These are phyloP conservation scores for Prunus dulcis DNA, from an alignment of 306 rosid species.

Conservation along the genomic window DNA sequence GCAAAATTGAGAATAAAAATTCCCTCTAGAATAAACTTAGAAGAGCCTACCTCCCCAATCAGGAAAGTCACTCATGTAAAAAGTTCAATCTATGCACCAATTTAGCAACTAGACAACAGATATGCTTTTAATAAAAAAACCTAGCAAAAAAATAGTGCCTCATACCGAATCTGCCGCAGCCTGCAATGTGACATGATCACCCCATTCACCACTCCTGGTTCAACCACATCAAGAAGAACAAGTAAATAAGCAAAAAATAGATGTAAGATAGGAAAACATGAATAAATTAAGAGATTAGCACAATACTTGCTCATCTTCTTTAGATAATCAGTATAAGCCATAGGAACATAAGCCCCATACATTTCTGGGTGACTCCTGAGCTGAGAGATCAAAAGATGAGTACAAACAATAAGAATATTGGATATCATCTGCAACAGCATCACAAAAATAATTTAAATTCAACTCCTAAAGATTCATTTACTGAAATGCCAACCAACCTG, in stretches of 20 bases:
- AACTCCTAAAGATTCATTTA: conserved; percentile 2
- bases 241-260: conserved; percentile 18
- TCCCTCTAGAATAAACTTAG: too few relatives aligned
- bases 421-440: not conserved
- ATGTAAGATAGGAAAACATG: conserved; percentile 6
- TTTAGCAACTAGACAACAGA: too few relatives aligned
- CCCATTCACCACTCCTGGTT: conserved; percentile 97
- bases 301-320: conserved; percentile 83
- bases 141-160: not conserved
- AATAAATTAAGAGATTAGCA: conserved; percentile 11
- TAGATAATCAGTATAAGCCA: conserved; percentile 76
- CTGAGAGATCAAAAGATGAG: conserved; percentile 38
- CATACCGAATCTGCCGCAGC: conserved; percentile 99
- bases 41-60: too few relatives aligned
- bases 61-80: too few relatives aligned
- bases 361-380: conserved; percentile 51
- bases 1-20: too few relatives aligned
- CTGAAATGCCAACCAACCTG: conserved; percentile 57
- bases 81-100: too few relatives aligned
- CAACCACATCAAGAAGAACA: conserved; percentile 25
- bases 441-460: conserved; percentile 8
- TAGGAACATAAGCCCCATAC: conserved; percentile 80
- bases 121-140: too few relatives aligned
- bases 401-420: not conserved
- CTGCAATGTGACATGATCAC: conserved; percentile 95